phyloP scores from a whole-genome alignment of 83 land plant species.

The Picea mariana region DNA sequence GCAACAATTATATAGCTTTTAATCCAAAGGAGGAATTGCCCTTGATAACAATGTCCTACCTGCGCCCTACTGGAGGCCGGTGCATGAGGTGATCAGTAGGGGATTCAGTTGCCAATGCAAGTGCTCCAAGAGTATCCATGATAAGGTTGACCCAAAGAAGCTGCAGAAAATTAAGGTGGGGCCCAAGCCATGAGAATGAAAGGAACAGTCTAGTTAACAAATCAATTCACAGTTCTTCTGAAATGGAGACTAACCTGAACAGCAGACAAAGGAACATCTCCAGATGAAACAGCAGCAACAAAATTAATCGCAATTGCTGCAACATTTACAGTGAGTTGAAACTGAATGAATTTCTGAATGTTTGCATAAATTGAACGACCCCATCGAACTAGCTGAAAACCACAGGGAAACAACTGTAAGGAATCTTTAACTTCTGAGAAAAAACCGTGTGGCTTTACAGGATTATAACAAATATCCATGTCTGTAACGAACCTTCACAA shows the following conservation, averaged over 20 bases:
- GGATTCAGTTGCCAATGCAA: conserved; percentile 54
- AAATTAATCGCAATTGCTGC: conserved; percentile 88
- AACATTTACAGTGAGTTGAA: conserved; percentile 95
- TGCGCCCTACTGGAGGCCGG: conserved; percentile 17
- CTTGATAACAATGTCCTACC: not conserved
- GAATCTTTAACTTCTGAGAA: not conserved
- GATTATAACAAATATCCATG: not conserved
- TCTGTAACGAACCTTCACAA: conserved; percentile 67
- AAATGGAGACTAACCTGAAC: conserved; percentile 44
- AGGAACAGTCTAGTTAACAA: not conserved
- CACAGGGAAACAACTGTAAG: not conserved
- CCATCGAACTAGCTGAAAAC: conserved; percentile 70
- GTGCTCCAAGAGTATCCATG: conserved; percentile 61
- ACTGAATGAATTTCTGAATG: conserved; percentile 95
- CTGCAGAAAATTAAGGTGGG: conserved; percentile 20
- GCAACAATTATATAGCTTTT: too few relatives aligned
- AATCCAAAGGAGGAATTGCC: too few relatives aligned
- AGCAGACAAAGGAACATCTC: conserved; percentile 63
- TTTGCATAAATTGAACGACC: conserved; percentile 93
- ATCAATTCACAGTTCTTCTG: not conserved
- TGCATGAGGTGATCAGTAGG: conserved; percentile 50
- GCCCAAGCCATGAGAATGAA: conserved; percentile 7
- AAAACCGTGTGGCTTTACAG: not conserved
- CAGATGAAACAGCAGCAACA: conserved; percentile 78
- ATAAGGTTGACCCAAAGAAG: conserved; percentile 65